Conservation (phyloP, 2,329 filamentous ascomycete species). For the Alternaria incomplexa region DNA sequence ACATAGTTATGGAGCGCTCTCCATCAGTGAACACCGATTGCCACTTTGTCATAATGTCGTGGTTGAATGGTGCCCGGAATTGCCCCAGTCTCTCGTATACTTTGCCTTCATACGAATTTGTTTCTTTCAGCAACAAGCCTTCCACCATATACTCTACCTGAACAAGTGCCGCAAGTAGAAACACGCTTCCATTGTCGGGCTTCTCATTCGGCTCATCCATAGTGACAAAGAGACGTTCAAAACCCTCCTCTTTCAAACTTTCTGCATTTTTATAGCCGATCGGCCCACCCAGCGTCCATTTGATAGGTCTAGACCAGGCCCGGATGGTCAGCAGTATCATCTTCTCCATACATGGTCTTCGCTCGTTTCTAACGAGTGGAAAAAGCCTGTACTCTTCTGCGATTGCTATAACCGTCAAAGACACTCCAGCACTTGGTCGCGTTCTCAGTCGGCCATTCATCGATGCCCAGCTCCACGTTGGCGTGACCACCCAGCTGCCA, state of each 20-base stretch:
- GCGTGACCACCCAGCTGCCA: not conserved
- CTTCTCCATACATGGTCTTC: not conserved
- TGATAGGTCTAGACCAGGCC: not conserved
- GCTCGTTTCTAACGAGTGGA: not conserved
- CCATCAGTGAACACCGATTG: not conserved
- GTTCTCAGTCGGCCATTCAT: not conserved
- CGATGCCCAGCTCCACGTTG: not conserved
- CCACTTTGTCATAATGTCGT: not conserved
- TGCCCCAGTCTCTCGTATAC: not conserved
- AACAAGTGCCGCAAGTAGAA: not conserved
- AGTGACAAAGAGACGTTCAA: too few species aligned
- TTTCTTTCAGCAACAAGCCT: not conserved
- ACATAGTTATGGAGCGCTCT: not conserved
- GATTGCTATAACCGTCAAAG: not conserved
- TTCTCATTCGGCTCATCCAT: not conserved
- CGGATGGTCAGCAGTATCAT: not conserved
- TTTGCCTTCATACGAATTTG: too few species aligned
- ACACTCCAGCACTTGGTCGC: too few species aligned
- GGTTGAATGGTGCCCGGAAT: not conserved
- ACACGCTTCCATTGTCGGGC: not conserved
- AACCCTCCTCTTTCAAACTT: too few species aligned
- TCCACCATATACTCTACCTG: not conserved
- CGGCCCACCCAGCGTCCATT: not conserved
- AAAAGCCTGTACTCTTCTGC: not conserved
- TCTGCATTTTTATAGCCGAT: too few species aligned